Conservation (phyloP, 2,329 filamentous ascomycete genomes). For the Pyricularia sp. region DNA sequence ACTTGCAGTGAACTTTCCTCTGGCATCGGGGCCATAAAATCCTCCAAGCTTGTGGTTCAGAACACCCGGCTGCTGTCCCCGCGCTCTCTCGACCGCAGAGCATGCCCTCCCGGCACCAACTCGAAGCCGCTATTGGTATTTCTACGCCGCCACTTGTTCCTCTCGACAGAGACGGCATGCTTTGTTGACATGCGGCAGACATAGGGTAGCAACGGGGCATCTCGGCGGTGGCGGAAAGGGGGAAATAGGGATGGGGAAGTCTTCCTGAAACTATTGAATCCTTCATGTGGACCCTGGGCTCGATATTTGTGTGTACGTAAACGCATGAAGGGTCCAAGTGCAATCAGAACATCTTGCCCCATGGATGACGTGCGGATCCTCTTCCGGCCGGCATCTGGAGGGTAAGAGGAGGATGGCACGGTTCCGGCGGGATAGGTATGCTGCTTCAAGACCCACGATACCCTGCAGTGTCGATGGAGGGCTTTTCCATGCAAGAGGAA, state of each 20-base stretch:
- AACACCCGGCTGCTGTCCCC: too few species aligned
- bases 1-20: neutral
- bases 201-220: neutral
- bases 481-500: neutral
- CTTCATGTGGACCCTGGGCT: neutral
- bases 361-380: neutral
- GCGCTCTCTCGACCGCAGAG: neutral
- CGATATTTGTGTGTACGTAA: neutral
- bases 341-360: neutral
- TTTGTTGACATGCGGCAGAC: neutral
- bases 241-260: neutral
- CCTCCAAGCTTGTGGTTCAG: neutral
- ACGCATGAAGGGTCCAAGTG: neutral
- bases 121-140: neutral
- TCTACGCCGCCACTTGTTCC: neutral
- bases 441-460: too few species aligned
- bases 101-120: neutral
- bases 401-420: too few species aligned
- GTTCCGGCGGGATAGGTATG: too few species aligned
- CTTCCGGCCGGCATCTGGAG: neutral
- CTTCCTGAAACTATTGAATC: neutral
- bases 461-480: neutral
- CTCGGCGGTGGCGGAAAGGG: neutral
- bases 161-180: neutral
- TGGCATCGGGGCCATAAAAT: neutral